Evolutionary conservation across 495 filamentous ascomycete species (phyloP), one percentile per base, ranked within the genome.

Genomic region (Lophiostoma macrostomum): DNA sequence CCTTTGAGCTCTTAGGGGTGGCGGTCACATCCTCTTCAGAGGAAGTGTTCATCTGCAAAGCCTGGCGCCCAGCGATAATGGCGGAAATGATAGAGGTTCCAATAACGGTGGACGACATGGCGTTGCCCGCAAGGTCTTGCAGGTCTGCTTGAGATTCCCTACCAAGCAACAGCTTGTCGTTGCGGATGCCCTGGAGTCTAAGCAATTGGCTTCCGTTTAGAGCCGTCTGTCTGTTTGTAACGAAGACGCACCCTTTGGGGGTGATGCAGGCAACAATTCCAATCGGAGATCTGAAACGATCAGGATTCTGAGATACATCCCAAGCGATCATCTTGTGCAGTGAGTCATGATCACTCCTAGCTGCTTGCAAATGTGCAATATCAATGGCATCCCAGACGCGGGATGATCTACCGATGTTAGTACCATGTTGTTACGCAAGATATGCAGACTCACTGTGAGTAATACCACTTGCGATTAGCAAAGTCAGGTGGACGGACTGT

Each of bases 271-370:
- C 76, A 2, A 76, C 73, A 14, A 90, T 76, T 0, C 88, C 88
- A 39, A 67, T 69, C 0, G 72, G 55, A 47, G 82, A 77, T 3
- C 61, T 70, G 27, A 72, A 72, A 14, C 84, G 76, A 56, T 87
- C 85, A 14, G 87, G 71, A 53, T 90, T 91, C 63, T 95, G 89
- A 14, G 87, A 89, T 1, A 89, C 64, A 41, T 95, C 87, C 42
- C 79, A 74, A 46, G 76, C 73, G 18, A 75, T 71, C 67, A 78
- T 80, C 64, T 90, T 90, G 69, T 73, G 86, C 35, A 71, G 71
- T 37, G 80, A 69, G 58, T 91, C 87, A 49, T 76, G 78, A 10
- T 32, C 58, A 13, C 24, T 13, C 28, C 23, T n/a, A 6, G 50
- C 56, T 3, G 70, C 77, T 14, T 75, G 69, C 4, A 85, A 67